These are phyloP conservation scores for Daldinia caldariorum DNA, from an alignment of 495 filamentous ascomycete genomes.

Conservation along the genomic window DNA sequence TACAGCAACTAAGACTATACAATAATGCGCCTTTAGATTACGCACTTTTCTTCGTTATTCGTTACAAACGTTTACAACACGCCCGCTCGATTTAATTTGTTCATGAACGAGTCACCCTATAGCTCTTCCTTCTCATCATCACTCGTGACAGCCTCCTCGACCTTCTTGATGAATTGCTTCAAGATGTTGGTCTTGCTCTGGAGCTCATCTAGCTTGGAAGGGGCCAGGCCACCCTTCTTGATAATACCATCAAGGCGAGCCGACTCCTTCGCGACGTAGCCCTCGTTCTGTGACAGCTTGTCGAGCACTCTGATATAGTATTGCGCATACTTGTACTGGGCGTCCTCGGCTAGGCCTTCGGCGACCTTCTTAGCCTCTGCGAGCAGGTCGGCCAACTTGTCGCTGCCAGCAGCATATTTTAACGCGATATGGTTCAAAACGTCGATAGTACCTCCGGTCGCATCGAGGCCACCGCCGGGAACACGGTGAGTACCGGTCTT, in stretches of 20 bases:
- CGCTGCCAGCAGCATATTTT: conserved; percentile 68
- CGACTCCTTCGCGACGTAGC: conserved; percentile 87
- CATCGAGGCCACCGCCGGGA: conserved; percentile 82
- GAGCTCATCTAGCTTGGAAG: conserved; percentile 89
- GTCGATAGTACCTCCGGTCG: conserved; percentile 82
- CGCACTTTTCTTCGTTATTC: conserved; percentile 30
- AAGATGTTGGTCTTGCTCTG: conserved; percentile 89
- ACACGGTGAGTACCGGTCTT: conserved; percentile 89
- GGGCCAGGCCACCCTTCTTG: conserved; percentile 84
- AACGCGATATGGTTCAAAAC: conserved; percentile 76
- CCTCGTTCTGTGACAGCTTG: conserved; percentile 79
- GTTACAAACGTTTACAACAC: conserved; percentile 19
- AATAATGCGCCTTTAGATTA: conserved; percentile 17
- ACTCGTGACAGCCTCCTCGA: conserved; percentile 45
- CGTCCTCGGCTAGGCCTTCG: conserved; percentile 67
- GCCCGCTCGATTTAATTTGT: conserved; percentile 14
- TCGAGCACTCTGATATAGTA: conserved; percentile 93
- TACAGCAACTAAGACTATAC: conserved; percentile 3
- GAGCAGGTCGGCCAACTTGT: conserved; percentile 66
- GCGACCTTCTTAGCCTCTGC: conserved; percentile 76
- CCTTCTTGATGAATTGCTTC: conserved; percentile 69
- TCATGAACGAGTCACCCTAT: conserved; percentile 53
- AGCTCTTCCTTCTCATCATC: conserved; percentile 59
- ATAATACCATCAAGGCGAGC: conserved; percentile 80
- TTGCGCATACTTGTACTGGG: conserved; percentile 76